Base-by-base conservation (phyloP, 1,284 basidiomycete genomes). In the Fomes fomentarius region DNA sequence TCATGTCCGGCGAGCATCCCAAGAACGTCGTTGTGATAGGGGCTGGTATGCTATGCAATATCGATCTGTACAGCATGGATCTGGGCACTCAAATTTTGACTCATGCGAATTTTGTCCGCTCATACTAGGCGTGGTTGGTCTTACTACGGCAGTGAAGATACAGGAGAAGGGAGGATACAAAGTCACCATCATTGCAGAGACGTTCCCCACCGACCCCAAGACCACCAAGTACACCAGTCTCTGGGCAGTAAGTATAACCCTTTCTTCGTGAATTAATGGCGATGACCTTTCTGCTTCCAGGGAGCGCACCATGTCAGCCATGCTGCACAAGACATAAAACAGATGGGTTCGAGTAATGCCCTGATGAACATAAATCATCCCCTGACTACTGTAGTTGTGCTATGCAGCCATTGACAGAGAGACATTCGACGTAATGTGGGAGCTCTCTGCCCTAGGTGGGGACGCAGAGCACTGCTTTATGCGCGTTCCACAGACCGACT, bases 381-480 rank as follows among this genome's bases (percentile, higher is more conserved):
- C 10, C 19, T 9, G 19, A 22, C 3, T 22, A 39, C 9, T 22
- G 22, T 26, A 17, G n/a, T n/a, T n/a, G n/a, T n/a, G n/a, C n/a
- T 31, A 17, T 21, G 17, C 45, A 91, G 89, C 74, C n/a, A 75
- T 90, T 50, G 88, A 92, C 64, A 71, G 77, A 55, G 85, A 85
- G 52, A 92, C 91, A 0, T 92, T 93, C 70, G 66, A 81, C 17
- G 76, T 71, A 2, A 83, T 93, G 78, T 91, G 87, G 87, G 71
- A 79, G 47, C 73, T 91, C 57, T 91, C 89, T 2, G 77, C 74
- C 7, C 78, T 81, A 0, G 81, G 78, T 15, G 71, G 73, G 33
- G 71, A 71, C 9, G 76, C 80, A 0, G 79, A 85, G 50, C 71
- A 76, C 9, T 84, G 81, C 53, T 87, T 91, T 70, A 71, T 85